These are phyloP conservation scores for Triticum turgidum DNA, from an alignment of 176 grass and related monocot genomes.

Conservation along the genomic window DNA sequence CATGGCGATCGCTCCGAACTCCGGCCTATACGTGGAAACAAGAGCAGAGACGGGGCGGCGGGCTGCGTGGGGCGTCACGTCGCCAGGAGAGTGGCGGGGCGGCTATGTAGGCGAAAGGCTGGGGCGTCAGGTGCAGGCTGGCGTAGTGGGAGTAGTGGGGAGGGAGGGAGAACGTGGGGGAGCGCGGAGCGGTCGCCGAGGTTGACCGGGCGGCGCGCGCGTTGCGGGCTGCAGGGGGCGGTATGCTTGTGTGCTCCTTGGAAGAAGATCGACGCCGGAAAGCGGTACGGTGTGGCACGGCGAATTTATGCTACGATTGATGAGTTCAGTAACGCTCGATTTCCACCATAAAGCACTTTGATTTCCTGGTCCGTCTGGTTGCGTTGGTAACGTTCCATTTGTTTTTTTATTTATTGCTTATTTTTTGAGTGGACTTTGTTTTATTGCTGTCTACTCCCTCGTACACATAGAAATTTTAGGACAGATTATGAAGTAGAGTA, in stretches of 20 bases:
- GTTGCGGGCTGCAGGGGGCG: neutral
- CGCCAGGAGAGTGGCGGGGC: too few relatives aligned
- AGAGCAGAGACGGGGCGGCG: neutral
- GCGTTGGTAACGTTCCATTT: neutral
- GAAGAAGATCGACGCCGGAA: neutral
- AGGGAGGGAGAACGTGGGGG: neutral
- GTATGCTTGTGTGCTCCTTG: neutral
- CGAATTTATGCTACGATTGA: constrained; percentile 16
- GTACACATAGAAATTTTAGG: too few relatives aligned
- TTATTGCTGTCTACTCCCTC: too few relatives aligned
- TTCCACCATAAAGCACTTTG: neutral
- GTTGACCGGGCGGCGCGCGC: constrained; percentile 11
- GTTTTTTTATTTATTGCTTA: too few relatives aligned
- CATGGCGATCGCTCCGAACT: neutral
- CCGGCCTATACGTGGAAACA: neutral
- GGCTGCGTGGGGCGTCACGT: neutral
- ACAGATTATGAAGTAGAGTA: too few relatives aligned
- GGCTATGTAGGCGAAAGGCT: neutral
- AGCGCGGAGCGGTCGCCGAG: neutral
- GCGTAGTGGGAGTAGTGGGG: neutral
- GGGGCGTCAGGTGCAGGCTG: neutral
- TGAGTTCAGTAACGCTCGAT: neutral
- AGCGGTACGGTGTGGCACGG: neutral
- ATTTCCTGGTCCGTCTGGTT: neutral
- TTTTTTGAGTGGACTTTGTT: too few relatives aligned